A percentile compares a stretch with the other conserved stretches of the same genome.
These are phyloP conservation scores for Cadophora sp. DNA, from an alignment of 2,329 filamentous ascomycete species.

Conservation along the genomic window DNA sequence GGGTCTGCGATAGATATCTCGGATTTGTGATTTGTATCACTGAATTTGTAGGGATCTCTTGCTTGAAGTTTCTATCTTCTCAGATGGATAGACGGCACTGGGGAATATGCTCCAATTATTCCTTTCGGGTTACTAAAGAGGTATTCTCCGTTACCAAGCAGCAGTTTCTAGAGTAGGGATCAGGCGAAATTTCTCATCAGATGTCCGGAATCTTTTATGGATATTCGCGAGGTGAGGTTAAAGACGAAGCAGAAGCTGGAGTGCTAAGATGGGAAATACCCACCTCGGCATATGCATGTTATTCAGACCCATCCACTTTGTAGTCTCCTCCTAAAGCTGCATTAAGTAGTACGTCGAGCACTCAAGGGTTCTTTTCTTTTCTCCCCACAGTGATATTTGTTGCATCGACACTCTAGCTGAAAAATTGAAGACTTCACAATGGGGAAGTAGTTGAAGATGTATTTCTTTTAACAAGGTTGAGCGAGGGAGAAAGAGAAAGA, in stretches of 20 bases:
- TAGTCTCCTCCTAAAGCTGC: slow-evolving; percentile 69
- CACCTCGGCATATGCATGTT: slow-evolving; percentile 70
- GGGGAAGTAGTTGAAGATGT: neutral
- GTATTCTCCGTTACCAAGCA: neutral
- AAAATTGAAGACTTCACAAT: slow-evolving; percentile 50
- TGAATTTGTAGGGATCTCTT: slow-evolving; percentile 69
- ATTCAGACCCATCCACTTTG: slow-evolving; percentile 66
- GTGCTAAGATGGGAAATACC: neutral
- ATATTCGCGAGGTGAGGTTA: neutral
- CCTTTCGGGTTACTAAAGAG: slow-evolving; percentile 10
- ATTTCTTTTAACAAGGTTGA: slow-evolving; percentile 2
- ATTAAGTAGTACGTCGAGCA: slow-evolving; percentile 67
- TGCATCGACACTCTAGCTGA: slow-evolving; percentile 60
- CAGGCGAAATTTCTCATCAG: no score
- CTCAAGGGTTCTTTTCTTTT: slow-evolving; percentile 70
- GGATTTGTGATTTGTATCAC: slow-evolving; percentile 79
- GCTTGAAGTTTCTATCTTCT: slow-evolving; percentile 67
- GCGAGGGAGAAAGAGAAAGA: neutral
- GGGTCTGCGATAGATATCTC: slow-evolving; percentile 77
- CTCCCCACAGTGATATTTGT: slow-evolving; percentile 67
- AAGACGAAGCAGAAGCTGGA: neutral
- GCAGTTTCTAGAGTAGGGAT: neutral
- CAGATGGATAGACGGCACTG: slow-evolving; percentile 68
- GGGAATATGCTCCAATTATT: slow-evolving; percentile 74
- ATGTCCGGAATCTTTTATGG: no score